Conservation (phyloP, 129 eudicot genomes). For the Artemisia argyi region DNA sequence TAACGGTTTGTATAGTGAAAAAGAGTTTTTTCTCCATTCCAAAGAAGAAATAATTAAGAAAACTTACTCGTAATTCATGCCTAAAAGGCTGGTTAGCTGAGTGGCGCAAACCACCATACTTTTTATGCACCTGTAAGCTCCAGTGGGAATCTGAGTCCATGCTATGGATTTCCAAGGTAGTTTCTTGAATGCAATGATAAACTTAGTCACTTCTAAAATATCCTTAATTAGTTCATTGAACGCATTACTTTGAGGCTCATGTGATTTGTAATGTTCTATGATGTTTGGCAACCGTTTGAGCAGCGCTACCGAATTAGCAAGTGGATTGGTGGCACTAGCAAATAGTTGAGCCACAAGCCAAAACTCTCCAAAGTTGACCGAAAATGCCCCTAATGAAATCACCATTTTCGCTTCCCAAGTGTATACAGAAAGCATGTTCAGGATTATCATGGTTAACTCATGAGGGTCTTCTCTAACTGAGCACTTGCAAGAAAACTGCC, state of each 20-base stretch:
- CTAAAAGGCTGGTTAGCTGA: conserved; percentile 68
- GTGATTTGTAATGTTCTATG: conserved; percentile 51
- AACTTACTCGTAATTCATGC: conserved; percentile 73
- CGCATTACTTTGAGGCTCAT: conserved; percentile 65
- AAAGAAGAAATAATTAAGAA: background rate
- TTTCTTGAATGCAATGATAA: conserved; percentile 54
- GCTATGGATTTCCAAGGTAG: conserved; percentile 51
- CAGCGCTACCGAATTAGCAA: conserved; percentile 76
- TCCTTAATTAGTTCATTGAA: conserved; percentile 56
- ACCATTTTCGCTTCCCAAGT: conserved; percentile 86
- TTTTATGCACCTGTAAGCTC: conserved; percentile 84
- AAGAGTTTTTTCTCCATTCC: background rate
- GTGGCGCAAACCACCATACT: conserved; percentile 79
- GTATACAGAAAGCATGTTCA: conserved; percentile 63
- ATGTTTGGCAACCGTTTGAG: conserved; percentile 73
- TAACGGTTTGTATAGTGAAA: too few relatives aligned
- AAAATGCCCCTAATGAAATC: conserved; percentile 68
- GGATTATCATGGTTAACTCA: conserved; percentile 62
- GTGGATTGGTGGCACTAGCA: conserved; percentile 44
- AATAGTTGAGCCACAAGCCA: conserved; percentile 74
- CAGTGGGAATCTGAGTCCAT: conserved; percentile 62
- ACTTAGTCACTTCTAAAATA: conserved; percentile 65
- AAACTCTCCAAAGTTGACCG: conserved; percentile 80
- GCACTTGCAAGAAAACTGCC: conserved; percentile 84
- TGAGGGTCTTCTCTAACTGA: conserved; percentile 59